Evolutionary conservation across 148 eudicot species (phyloP).

Genomic region (Rhododendron ovatum): DNA sequence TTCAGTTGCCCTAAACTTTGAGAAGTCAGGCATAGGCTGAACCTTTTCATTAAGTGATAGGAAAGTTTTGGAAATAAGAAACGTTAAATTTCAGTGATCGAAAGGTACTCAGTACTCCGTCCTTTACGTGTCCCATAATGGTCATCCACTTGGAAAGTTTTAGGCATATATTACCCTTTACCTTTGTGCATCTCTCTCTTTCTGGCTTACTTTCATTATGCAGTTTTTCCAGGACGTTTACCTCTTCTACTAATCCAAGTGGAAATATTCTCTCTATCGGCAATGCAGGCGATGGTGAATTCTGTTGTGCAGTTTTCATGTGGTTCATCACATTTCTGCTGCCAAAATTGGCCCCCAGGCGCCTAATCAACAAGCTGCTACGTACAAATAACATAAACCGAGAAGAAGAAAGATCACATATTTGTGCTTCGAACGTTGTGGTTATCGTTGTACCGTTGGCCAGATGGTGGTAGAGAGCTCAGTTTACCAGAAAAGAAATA

Average conservation of each 20-base stretch:
- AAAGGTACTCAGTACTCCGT: neutral
- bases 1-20: neutral
- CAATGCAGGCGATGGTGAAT: neutral
- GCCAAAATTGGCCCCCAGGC: neutral
- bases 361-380: neutral
- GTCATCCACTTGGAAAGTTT: neutral
- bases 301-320: neutral
- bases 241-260: neutral
- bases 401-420: neutral
- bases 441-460: neutral
- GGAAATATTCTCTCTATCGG: neutral
- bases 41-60: neutral
- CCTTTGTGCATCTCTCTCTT: neutral
- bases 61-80: neutral
- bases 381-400: neutral
- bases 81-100: neutral
- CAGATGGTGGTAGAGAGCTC: neutral
- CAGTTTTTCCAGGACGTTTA: neutral
- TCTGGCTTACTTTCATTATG: neutral
- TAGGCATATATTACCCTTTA: neutral
- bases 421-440: neutral
- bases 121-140: neutral
- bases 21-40: neutral
- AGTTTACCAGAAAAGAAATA: neutral
- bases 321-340: neutral